phyloP scores from a whole-genome alignment of 345 rosid species.

The Raphanus sativus region DNA sequence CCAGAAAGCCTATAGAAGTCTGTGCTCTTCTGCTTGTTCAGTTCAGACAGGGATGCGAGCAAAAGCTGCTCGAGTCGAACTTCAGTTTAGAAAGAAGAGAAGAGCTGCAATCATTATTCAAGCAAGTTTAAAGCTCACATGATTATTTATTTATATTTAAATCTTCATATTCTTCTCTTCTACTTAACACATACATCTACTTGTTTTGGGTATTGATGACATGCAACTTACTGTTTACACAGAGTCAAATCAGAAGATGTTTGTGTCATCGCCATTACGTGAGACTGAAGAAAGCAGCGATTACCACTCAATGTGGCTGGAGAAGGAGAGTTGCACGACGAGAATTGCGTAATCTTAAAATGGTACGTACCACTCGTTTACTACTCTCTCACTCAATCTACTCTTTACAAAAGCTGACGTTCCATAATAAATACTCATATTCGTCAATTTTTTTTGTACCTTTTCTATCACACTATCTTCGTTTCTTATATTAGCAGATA shows the following conservation, averaged over 20 bases:
- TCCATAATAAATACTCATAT: conserved; percentile 1
- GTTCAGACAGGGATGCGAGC: conserved; percentile 80
- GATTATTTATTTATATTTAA: conserved; percentile 1
- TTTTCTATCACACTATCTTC: neutral
- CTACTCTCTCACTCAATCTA: neutral
- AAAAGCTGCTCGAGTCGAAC: conserved; percentile 71
- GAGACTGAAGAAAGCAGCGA: conserved; percentile 66
- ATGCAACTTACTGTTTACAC: conserved; percentile 29
- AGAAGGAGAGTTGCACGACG: conserved; percentile 70
- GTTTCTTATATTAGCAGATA: neutral
- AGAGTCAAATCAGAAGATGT: conserved; percentile 74
- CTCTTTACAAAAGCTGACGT: neutral
- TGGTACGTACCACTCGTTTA: conserved; percentile 56
- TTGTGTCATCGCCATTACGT: conserved; percentile 48
- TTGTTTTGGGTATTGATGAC: conserved; percentile 15
- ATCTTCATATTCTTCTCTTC: conserved; percentile 10
- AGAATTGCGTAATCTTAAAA: conserved; percentile 75
- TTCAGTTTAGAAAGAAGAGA: conserved; percentile 59
- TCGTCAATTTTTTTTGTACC: neutral
- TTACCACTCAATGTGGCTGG: conserved; percentile 76
- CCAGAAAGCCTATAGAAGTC: conserved; percentile 54
- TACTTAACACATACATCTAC: neutral
- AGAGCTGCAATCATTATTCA: conserved; percentile 73
- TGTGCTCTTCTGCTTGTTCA: conserved; percentile 59
- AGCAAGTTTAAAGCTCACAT: conserved; percentile 44